Evolutionary conservation across 768 basidiomycete genomes (phyloP).

Genomic region (Collybiopsis luxurians): DNA sequence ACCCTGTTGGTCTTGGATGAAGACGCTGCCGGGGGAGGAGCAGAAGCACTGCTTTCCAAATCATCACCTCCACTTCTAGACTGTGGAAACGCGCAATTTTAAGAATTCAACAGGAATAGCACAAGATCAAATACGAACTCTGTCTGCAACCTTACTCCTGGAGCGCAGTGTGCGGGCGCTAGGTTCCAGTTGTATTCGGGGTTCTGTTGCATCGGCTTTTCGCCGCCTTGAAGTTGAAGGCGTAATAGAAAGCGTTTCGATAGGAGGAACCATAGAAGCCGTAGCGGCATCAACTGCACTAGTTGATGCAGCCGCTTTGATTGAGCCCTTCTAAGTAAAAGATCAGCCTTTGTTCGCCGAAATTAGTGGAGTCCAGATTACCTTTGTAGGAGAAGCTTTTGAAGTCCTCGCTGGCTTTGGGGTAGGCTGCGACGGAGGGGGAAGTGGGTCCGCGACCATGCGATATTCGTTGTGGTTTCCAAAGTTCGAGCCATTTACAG

Average conservation of each 20-base stretch:
- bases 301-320: not conserved
- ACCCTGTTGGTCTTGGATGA: not conserved
- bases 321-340: not conserved
- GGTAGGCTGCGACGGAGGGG: not conserved
- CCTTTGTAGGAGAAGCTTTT: slow-evolving; percentile 1
- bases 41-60: not conserved
- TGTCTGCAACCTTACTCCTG: slow-evolving; percentile 29
- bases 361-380: not conserved
- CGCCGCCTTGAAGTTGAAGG: slow-evolving; percentile 38
- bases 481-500: not conserved
- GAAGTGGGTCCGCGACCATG: not conserved
- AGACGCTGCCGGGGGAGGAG: slow-evolving; percentile 4
- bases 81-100: not conserved
- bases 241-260: slow-evolving; percentile 23
- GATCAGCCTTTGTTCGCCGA: not conserved
- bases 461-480: not conserved
- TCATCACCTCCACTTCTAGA: slow-evolving; percentile 1
- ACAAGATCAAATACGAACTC: slow-evolving; percentile 20
- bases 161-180: slow-evolving; percentile 46
- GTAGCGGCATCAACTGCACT: not conserved
- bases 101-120: slow-evolving; percentile 5
- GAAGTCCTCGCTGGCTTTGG: not conserved
- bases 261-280: slow-evolving; percentile 2
- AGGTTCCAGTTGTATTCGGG: slow-evolving; percentile 20
- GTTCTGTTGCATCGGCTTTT: slow-evolving; percentile 18